A percentile compares a stretch with the other conserved stretches of the same genome.
Conservation (phyloP, 331 rosid species). For the Acacia pycnantha region DNA sequence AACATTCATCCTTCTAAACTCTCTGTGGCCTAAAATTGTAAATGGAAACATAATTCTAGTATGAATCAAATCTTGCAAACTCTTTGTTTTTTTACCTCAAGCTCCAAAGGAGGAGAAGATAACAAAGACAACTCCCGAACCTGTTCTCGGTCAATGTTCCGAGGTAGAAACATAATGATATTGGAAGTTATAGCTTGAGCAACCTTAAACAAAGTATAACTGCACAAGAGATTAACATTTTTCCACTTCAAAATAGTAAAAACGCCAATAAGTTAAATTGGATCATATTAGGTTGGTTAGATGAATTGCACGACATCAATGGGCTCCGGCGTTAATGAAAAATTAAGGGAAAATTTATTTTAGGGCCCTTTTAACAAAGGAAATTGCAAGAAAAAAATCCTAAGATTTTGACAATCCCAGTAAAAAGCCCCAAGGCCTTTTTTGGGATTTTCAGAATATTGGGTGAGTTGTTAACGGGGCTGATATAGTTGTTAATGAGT, state of each 20-base stretch:
- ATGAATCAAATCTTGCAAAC: not conserved
- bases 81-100: conserved; percentile 24
- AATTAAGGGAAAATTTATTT: too few species aligned
- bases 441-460: too few species aligned
- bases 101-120: conserved; percentile 39
- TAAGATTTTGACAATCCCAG: too few species aligned
- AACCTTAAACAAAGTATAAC: conserved; percentile 33
- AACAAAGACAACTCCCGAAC: conserved; percentile 38
- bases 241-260: not conserved
- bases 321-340: not conserved
- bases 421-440: too few species aligned
- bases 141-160: conserved; percentile 32
- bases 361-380: too few species aligned
- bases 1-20: not conserved
- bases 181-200: conserved; percentile 38
- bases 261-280: not conserved
- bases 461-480: too few species aligned
- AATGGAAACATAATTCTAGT: not conserved
- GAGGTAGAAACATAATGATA: conserved; percentile 39
- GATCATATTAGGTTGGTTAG: not conserved
- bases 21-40: not conserved
- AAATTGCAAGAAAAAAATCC: too few species aligned
- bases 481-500: too few species aligned
- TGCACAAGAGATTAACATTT: not conserved
- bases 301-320: not conserved